Conservation (phyloP, 2,329 filamentous ascomycete species). For the Tolypocladium pustulatum region DNA sequence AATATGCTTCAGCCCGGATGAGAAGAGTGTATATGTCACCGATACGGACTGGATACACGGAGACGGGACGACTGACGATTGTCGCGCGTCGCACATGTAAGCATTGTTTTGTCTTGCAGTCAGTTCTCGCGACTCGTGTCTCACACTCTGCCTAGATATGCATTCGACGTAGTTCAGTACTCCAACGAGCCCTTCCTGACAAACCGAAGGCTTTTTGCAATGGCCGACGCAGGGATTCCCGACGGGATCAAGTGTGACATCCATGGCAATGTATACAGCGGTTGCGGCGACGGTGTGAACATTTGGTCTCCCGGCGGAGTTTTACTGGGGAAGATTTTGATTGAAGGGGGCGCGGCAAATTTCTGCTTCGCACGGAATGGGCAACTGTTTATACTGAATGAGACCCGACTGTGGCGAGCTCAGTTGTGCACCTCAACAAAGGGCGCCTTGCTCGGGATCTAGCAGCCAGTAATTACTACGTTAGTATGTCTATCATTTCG, state of each 20-base stretch:
- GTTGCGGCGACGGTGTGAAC: conserved; percentile 36
- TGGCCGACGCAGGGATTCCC: conserved; percentile 35
- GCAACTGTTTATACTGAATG: conserved; percentile 37
- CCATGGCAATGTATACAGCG: conserved; percentile 37
- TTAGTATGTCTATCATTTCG: no score
- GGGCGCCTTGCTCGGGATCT: conserved; percentile 11
- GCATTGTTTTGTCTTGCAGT: not conserved
- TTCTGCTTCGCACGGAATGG: conserved; percentile 35
- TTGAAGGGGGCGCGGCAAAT: conserved; percentile 31
- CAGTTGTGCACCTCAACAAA: conserved; percentile 5
- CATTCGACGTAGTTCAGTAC: conserved; percentile 19
- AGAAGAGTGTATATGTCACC: conserved; percentile 32
- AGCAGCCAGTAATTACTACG: not conserved
- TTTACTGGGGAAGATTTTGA: conserved; percentile 32
- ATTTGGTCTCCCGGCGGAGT: conserved; percentile 35
- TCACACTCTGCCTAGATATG: conserved; percentile 15
- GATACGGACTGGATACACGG: conserved; percentile 27
- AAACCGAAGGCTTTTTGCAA: conserved; percentile 40
- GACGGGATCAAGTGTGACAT: conserved; percentile 36
- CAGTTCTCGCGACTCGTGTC: not conserved
- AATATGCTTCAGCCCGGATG: conserved; percentile 33
- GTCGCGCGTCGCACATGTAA: conserved; percentile 15
- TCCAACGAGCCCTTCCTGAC: conserved; percentile 26
- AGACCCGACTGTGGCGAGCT: conserved; percentile 30
- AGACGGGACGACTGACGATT: conserved; percentile 18